phyloP scores from a whole-genome alignment of 352 stramenopile genomes.

The Pythium brassicae region DNA sequence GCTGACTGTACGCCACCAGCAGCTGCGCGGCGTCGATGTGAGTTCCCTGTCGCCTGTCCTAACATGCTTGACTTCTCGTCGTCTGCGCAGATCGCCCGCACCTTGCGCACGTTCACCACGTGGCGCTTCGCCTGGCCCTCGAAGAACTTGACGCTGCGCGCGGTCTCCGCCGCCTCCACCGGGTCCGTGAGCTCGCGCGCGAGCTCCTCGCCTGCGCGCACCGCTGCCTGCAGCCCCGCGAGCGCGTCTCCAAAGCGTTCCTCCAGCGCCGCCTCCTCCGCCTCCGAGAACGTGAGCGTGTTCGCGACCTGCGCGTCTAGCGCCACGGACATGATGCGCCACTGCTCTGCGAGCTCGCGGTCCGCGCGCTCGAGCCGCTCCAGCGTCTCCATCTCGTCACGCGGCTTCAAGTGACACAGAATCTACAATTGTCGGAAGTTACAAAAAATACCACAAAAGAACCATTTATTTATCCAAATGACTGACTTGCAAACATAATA shows the following conservation, averaged over 20 bases:
- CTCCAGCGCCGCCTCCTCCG: conserved; percentile 62
- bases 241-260: conserved; percentile 51
- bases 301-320: conserved; percentile 18
- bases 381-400: conserved; percentile 34
- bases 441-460: no score
- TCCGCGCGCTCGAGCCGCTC: conserved; percentile 27
- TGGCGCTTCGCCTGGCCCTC: conserved; percentile 31
- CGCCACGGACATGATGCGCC: conserved; percentile 39
- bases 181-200: conserved; percentile 34
- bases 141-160: conserved; percentile 26
- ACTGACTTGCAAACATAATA: no score
- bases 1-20: conserved; percentile 56
- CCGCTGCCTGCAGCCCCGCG: conserved; percentile 23
- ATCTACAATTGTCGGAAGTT: no score
- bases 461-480: no score
- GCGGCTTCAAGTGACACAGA: no score
- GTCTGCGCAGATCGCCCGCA: conserved; percentile 1
- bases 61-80: no score
- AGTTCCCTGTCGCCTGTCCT: not conserved
- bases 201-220: conserved; percentile 39
- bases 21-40: conserved; percentile 14
- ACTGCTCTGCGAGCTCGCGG: conserved; percentile 34
- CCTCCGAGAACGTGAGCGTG: conserved; percentile 41
- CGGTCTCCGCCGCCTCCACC: conserved; percentile 16
- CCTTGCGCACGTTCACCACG: conserved; percentile 42